A percentile compares a stretch with the other conserved stretches of the same genome.
phyloP scores from a whole-genome alignment of 306 rosid species.

The Dalbergia oliveri region DNA sequence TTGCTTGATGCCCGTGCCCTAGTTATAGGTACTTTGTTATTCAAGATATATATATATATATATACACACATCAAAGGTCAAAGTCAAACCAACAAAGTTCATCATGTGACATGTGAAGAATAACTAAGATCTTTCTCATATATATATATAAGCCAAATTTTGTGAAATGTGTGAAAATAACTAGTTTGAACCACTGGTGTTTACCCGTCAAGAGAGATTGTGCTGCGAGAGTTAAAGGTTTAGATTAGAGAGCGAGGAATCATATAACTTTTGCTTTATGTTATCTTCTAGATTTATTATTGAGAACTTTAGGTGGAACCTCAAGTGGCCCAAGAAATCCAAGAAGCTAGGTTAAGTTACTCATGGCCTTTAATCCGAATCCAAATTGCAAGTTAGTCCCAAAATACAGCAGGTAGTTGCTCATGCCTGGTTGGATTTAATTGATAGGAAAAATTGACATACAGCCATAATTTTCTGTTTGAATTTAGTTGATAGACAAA shows the following conservation, averaged over 20 bases:
- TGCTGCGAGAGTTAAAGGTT: neutral
- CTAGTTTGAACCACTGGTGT: conserved; percentile 10
- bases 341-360: conserved; percentile 14
- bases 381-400: neutral
- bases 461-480: too few species aligned
- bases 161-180: conserved; percentile 3
- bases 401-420: neutral
- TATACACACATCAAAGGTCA: neutral
- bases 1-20: conserved; percentile 41
- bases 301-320: conserved; percentile 25
- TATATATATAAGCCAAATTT: neutral
- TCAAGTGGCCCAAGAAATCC: conserved; percentile 30
- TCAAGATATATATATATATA: conserved; percentile 22
- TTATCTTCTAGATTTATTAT: conserved; percentile 42
- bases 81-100: neutral
- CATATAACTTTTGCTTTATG: conserved; percentile 51
- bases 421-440: too few species aligned
- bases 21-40: conserved; percentile 40
- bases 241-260: conserved; percentile 11
- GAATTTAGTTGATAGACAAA: too few species aligned
- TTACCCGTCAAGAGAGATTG: conserved; percentile 3
- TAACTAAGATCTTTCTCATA: conserved; percentile 6
- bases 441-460: too few species aligned
- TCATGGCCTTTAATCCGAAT: conserved; percentile 20
- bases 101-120: conserved; percentile 13